Evolutionary conservation across 2,329 filamentous ascomycete genomes (phyloP).

Genomic region (Cordyceps cicadae): DNA sequence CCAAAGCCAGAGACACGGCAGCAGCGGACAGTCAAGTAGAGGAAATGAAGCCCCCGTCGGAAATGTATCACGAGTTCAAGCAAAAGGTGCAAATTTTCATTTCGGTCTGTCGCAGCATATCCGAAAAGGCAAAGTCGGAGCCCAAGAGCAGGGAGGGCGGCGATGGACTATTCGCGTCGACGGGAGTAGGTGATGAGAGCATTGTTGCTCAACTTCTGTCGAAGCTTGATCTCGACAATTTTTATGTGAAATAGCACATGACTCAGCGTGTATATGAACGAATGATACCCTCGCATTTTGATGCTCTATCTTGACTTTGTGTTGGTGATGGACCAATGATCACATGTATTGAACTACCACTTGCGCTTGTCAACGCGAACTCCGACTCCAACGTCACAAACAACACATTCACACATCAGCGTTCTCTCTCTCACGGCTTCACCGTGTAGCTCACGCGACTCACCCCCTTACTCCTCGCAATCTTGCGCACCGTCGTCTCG

Average conservation of each 20-base stretch:
- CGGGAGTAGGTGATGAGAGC: constrained; percentile 40
- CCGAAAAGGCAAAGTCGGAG: constrained; percentile 47
- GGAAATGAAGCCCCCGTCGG: constrained; percentile 19
- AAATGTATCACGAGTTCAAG: constrained; percentile 57
- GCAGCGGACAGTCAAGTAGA: constrained; percentile 21
- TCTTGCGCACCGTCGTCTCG: constrained; percentile 57
- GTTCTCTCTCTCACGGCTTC: neutral
- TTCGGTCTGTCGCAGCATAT: constrained; percentile 59
- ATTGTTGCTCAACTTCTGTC: constrained; percentile 60
- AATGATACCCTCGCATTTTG: neutral
- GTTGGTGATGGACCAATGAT: no score
- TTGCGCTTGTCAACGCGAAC: no score
- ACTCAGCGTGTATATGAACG: neutral
- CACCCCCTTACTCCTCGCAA: constrained; percentile 54
- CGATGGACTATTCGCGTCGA: constrained; percentile 17
- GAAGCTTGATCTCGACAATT: constrained; percentile 62
- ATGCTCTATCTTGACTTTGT: neutral
- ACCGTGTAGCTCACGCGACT: constrained; percentile 47
- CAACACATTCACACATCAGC: neutral
- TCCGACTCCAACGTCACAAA: neutral
- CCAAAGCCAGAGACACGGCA: constrained; percentile 27
- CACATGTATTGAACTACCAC: no score
- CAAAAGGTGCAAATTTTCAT: constrained; percentile 70
- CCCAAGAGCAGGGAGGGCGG: constrained; percentile 23
- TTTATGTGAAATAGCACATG: constrained; percentile 39